Base-by-base conservation (phyloP, 345 rosid genomes). In the Bruguiera sexangula region DNA sequence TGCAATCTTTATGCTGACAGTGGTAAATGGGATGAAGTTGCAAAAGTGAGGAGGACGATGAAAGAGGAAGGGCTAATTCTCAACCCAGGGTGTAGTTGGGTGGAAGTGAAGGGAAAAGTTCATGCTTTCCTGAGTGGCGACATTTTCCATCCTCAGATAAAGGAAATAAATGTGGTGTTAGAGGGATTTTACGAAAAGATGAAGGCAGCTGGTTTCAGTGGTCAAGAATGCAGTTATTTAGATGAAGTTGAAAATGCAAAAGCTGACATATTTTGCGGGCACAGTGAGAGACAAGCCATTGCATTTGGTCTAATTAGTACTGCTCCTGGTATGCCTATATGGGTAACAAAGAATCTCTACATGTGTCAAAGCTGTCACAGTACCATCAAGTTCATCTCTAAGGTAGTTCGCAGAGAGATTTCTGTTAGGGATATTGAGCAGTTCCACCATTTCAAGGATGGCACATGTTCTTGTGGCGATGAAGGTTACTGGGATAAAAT, bases 401-500 rank as follows among this genome's bases (percentile, higher is more conserved):
- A 64, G 74, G 54, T 46, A 29, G 76, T 77, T 53, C 76, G 80
- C 31, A 73, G 80, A 53, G 77, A 77, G 66, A 77, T 77, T 48
- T 63, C 76, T 8, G 80, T 72, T 8, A 72, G 71, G 73, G 80
- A 77, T 60, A 43, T 70, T 27, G 80, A 77, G 67, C 76, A 68
- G 32, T 77, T 77, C 63, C 80, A 77, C 66, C 76, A 65, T 77
- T 77, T 77, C 70, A 68, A 69, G 72, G 76, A 77, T 59, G 80
- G 80, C 0, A 20, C 16, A n/a, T 72, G 80, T 68, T 77, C 80
- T 29, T 72, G 80, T 64, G 63, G 70, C 13, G 76, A 69, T 19
- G 82, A 81, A 74, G 82, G 87, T 61, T 81, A 74, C 70, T 69
- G 77, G 80, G 77, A 72, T 69, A 80, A 67, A 71, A 59, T 53